A percentile compares a stretch with the other conserved stretches of the same genome.
phyloP scores from a whole-genome alignment of 345 rosid species.

The Pseudoturritis turrita region DNA sequence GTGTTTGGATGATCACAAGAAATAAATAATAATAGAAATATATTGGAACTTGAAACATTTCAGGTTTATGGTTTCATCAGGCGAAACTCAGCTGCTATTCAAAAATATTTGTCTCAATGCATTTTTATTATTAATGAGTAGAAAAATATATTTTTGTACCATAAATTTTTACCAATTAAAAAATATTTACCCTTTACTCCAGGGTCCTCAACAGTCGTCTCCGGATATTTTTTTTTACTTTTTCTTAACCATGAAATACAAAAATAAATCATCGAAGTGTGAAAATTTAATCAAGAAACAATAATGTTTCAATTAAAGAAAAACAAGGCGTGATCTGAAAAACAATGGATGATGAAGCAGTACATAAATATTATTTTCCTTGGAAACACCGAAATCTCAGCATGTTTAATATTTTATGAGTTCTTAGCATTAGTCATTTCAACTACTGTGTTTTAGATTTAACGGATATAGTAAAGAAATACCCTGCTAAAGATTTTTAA shows the following conservation, averaged over 20 bases:
- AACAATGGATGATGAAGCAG: not conserved
- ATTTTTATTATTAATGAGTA: not conserved
- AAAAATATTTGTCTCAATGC: not conserved
- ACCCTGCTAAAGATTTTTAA: too few species aligned
- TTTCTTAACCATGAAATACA: not conserved
- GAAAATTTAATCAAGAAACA: not conserved
- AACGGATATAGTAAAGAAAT: too few species aligned
- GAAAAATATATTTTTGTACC: not conserved
- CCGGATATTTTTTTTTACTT: not conserved
- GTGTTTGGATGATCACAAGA: not conserved
- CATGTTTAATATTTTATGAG: not conserved
- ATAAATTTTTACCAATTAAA: not conserved
- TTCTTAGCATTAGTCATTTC: not conserved
- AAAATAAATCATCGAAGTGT: not conserved
- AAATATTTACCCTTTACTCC: not conserved
- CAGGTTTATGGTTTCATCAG: conserved; percentile 3
- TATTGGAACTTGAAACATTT: conserved; percentile 21
- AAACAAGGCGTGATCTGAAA: not conserved
- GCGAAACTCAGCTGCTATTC: not conserved
- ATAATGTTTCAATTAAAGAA: not conserved
- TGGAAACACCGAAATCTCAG: not conserved
- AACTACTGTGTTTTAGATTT: too few species aligned
- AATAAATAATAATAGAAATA: not conserved
- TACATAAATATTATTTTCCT: not conserved
- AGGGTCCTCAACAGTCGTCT: not conserved